Evolutionary conservation across 306 rosid genomes (phyloP).

Genomic region (Gleditsia sinensis): DNA sequence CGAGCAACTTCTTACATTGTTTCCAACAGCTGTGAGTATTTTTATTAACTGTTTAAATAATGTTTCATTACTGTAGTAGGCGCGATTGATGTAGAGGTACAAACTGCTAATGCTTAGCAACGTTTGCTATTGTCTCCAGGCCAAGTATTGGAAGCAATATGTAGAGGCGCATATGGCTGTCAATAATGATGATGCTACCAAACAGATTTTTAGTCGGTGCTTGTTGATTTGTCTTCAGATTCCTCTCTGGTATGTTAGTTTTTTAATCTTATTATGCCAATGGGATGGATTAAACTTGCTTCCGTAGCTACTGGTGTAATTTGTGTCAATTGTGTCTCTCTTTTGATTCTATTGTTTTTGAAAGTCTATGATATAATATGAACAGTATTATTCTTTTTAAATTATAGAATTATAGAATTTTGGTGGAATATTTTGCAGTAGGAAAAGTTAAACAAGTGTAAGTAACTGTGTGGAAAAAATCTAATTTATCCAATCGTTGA

Average conservation of each 20-base stretch:
- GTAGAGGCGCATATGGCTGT: slow-evolving; percentile 90
- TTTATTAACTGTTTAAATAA: slow-evolving; percentile 22
- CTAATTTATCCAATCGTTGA: too few species aligned
- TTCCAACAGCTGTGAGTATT: slow-evolving; percentile 86
- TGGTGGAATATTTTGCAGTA: neutral
- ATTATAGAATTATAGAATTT: slow-evolving; percentile 1
- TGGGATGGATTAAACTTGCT: slow-evolving; percentile 26
- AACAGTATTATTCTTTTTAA: neutral
- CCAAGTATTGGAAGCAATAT: slow-evolving; percentile 96
- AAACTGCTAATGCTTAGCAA: neutral
- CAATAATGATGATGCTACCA: slow-evolving; percentile 88
- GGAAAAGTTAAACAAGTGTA: slow-evolving; percentile 28
- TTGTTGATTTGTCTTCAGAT: slow-evolving; percentile 84
- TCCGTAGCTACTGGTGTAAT: neutral
- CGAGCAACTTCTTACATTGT: slow-evolving; percentile 78
- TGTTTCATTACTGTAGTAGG: neutral
- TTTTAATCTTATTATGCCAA: slow-evolving; percentile 24
- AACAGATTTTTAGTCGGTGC: slow-evolving; percentile 93
- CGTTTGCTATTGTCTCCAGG: slow-evolving; percentile 50
- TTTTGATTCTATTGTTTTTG: neutral
- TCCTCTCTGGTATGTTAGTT: slow-evolving; percentile 80
- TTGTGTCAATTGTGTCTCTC: neutral
- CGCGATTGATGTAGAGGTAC: neutral
- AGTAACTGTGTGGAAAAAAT: too few species aligned
- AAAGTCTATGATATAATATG: neutral